Percentiles rank a stretch among this genome's conserved stretches.
These are phyloP conservation scores for Zymoseptoria crescenta DNA, from an alignment of 2,329 filamentous ascomycete genomes.

Conservation along the genomic window DNA sequence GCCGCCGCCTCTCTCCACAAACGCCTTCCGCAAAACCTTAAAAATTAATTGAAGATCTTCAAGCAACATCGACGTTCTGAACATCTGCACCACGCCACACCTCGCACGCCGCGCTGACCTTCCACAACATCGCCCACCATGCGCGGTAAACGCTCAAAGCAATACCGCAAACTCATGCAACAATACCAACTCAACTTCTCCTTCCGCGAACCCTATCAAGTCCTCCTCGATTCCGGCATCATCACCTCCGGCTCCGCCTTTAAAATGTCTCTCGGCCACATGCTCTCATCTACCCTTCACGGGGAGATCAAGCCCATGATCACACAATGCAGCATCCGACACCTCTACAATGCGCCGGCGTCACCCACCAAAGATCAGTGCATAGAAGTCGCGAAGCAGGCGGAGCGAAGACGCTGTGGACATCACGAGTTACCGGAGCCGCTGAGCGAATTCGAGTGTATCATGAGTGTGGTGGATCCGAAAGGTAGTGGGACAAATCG, in stretches of 20 bases:
- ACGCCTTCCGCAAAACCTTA: background rate
- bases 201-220: slow-evolving; percentile 91
- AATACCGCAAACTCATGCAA: slow-evolving; percentile 87
- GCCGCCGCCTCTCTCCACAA: background rate
- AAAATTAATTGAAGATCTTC: background rate
- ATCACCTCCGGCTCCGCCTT: slow-evolving; percentile 72
- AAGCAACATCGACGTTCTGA: background rate
- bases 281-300: slow-evolving; percentile 74
- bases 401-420: slow-evolving; percentile 69
- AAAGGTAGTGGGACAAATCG: slow-evolving; percentile 66
- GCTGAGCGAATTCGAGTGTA: slow-evolving; percentile 60
- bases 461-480: slow-evolving; percentile 68
- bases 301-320: slow-evolving; percentile 82
- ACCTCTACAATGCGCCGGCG: slow-evolving; percentile 53
- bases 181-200: slow-evolving; percentile 81
- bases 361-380: slow-evolving; percentile 43
- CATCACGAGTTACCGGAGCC: slow-evolving; percentile 69
- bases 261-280: slow-evolving; percentile 79
- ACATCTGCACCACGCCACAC: background rate
- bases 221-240: slow-evolving; percentile 80
- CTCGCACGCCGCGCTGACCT: background rate
- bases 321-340: slow-evolving; percentile 72
- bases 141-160: slow-evolving; percentile 62
- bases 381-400: slow-evolving; percentile 66
- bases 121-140: slow-evolving; percentile 39